Evolutionary conservation across 345 rosid species (phyloP), one percentile per base, ranked within the genome.

Genomic region (Eucalyptus decipiens): DNA sequence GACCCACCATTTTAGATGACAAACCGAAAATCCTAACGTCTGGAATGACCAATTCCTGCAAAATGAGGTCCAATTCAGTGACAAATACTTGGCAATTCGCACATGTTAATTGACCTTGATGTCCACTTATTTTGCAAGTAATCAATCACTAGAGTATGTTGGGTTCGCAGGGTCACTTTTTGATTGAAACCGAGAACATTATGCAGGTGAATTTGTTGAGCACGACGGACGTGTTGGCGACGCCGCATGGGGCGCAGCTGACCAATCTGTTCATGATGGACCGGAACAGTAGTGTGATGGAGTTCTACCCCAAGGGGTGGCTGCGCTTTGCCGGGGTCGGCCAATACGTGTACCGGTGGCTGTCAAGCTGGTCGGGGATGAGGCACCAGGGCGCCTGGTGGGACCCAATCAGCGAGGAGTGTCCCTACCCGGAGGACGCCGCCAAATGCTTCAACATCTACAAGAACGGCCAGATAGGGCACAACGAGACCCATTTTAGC

Each of bases 291-390:
- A 95, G 97, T 28, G 95, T 94, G 16, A 94, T 95, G 97, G 96
- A 96, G 89, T 95, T 96, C 86, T 93, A 91, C 87, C 96, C 97
- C 2, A 95, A 93, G 86, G 97, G 99, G 28, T 95, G 97, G 97
- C 89, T 92, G 45, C 93, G 95, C 86, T 93, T 92, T 5, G 96
- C 97, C 14, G 96, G 98, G 4, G 95, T 94, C 8, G 98, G 97
- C 34, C 98, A 96, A 86, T 93, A 85, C 85, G 98, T 97, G 81
- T 94, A 7, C 80, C 94, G 88, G 2, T 95, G 96, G 98, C 90
- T 92, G 7, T 95, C 97, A 52, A 94, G 93, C 88, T 97, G 97
- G 97, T 94, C 95, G 5, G 97, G 95, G 48, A 96, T 96, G 97
- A 93, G 88, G 81, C 97, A 96, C 76, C 92, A 93, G 48, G 98